Conservation (phyloP, 805 yeast genomes). For the Lachancea dasiensis region DNA sequence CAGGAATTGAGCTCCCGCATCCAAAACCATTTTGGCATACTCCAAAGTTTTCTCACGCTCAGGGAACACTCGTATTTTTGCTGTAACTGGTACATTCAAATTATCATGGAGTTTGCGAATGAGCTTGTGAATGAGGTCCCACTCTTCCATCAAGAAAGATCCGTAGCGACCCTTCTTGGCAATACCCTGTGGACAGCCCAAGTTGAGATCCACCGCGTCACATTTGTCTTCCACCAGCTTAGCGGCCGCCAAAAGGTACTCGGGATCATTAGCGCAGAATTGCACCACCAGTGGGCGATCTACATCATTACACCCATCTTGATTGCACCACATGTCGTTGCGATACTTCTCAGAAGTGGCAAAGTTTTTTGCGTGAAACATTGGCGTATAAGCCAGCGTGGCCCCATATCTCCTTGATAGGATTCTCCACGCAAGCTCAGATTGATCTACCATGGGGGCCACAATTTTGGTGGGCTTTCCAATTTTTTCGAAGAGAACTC, state of each 20-base stretch:
- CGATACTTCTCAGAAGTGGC: conserved; percentile 81
- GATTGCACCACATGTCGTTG: conserved; percentile 58
- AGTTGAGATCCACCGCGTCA: conserved; percentile 92
- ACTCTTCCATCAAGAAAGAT: conserved; percentile 93
- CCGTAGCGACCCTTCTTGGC: conserved; percentile 95
- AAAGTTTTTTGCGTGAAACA: conserved; percentile 90
- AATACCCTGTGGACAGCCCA: conserved; percentile 98
- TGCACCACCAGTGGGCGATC: conserved; percentile 92
- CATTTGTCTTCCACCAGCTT: conserved; percentile 71
- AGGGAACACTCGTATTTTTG: conserved; percentile 86
- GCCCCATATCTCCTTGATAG: conserved; percentile 88
- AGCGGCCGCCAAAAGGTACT: conserved; percentile 75
- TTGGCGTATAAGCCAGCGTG: conserved; percentile 89
- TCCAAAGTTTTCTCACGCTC: conserved; percentile 75
- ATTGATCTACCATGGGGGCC: conserved; percentile 98
- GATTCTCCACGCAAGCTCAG: conserved; percentile 92
- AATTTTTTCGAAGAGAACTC: conserved; percentile 60
- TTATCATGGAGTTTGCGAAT: conserved; percentile 70
- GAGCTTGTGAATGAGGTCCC: conserved; percentile 72
- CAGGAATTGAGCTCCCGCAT: conserved; percentile 92
- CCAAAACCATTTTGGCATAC: conserved; percentile 82
- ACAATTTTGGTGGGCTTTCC: conserved; percentile 79
- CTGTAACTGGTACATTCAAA: conserved; percentile 84
- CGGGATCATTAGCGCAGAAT: conserved; percentile 95
- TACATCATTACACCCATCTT: conserved; percentile 61